These are phyloP conservation scores for Carex arenaria DNA, from an alignment of 202 grass and related monocot species.

Conservation along the genomic window DNA sequence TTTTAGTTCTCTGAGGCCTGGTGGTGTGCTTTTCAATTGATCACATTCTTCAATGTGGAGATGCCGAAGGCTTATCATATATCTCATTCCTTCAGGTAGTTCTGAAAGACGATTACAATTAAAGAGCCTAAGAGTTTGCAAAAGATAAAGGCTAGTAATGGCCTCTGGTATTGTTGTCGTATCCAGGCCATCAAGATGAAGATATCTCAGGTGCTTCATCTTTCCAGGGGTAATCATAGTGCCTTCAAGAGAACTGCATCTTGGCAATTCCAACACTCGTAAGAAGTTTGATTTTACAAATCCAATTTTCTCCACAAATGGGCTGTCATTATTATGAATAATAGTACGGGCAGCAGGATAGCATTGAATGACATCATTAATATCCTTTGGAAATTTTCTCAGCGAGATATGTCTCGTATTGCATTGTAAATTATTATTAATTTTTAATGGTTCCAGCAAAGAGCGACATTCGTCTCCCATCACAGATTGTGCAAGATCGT, in stretches of 20 bases:
- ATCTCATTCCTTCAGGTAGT: conserved; percentile 27
- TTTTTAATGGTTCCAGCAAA: too few relatives aligned
- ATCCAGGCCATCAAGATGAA: rapidly evolving
- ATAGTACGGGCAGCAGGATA: rapidly evolving
- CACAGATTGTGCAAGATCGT: conserved; percentile 20
- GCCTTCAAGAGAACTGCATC: rapidly evolving
- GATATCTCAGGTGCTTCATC: conserved; percentile 32
- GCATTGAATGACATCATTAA: background rate
- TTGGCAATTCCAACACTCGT: background rate
- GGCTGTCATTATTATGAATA: too few relatives aligned
- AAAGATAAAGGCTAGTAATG: conserved; percentile 17
- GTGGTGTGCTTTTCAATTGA: conserved; percentile 26
- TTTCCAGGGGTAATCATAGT: background rate
- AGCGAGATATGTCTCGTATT: too few relatives aligned
- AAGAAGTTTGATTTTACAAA: conserved; percentile 5
- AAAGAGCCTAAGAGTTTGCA: conserved; percentile 17
- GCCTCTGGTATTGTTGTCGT: background rate
- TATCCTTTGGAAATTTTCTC: rapidly evolving
- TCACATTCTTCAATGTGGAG: background rate
- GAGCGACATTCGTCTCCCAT: too few relatives aligned
- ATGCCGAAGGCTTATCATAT: conserved; percentile 39
- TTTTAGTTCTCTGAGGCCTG: conserved; percentile 21
- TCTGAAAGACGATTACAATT: rapidly evolving
- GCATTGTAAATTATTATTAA: too few relatives aligned
- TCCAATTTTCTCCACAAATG: background rate